These are phyloP conservation scores for Colletotrichum spinosum DNA, from an alignment of 2,329 filamentous ascomycete genomes.

Conservation along the genomic window DNA sequence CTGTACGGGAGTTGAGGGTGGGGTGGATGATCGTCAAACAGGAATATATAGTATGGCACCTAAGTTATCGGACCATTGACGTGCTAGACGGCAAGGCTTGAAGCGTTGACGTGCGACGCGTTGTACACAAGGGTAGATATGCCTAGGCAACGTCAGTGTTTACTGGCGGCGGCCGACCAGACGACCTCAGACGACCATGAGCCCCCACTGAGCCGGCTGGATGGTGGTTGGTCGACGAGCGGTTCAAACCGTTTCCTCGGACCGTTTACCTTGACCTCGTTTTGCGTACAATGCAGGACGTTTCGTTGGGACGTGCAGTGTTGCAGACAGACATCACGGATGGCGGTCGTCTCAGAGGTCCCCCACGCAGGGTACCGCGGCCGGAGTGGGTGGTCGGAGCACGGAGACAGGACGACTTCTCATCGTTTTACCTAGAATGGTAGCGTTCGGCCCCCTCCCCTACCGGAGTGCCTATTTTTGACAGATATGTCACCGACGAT, in stretches of 20 bases:
- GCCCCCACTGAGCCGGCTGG: constrained; percentile 22
- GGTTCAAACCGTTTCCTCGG: constrained; percentile 18
- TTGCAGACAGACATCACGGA: constrained; percentile 19
- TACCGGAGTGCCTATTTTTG: constrained; percentile 13
- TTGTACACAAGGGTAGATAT: too few relatives aligned
- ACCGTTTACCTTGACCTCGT: neutral
- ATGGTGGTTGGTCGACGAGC: constrained; percentile 9
- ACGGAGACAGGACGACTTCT: constrained; percentile 5
- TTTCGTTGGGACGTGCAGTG: constrained; percentile 30
- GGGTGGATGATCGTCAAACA: constrained; percentile 22
- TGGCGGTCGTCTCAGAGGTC: constrained; percentile 26
- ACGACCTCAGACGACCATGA: constrained; percentile 8
- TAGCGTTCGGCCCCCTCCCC: constrained; percentile 4
- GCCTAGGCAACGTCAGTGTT: too few relatives aligned
- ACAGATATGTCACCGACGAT: constrained; percentile 5
- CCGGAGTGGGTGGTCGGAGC: constrained; percentile 1
- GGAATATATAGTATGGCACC: constrained; percentile 13
- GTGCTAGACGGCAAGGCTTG: neutral
- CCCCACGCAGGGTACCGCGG: constrained; percentile 28
- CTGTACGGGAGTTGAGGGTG: constrained; percentile 5
- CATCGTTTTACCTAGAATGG: constrained; percentile 23
- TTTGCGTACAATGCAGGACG: neutral
- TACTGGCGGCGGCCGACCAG: constrained; percentile 1
- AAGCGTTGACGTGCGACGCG: too few relatives aligned
- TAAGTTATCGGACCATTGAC: constrained; percentile 26